Conservation (phyloP, 1,284 basidiomycete species). For the Melampsora larici-populina region DNA sequence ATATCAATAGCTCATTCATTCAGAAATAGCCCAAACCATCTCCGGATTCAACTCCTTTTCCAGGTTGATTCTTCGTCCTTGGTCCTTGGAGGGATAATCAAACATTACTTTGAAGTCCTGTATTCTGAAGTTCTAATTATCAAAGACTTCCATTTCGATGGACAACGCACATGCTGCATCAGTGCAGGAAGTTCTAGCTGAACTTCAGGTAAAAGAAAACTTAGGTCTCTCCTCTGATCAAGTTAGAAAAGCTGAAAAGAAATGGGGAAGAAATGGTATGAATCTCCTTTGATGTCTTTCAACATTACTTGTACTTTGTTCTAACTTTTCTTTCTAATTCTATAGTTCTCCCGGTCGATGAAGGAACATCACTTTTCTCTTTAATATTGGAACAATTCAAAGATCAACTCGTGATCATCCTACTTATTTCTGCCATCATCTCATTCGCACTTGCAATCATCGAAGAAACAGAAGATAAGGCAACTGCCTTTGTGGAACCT, state of each 20-base stretch:
- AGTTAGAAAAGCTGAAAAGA: conserved; percentile 32
- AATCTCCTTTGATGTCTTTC: neutral
- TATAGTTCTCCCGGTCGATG: conserved; percentile 71
- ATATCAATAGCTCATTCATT: too few species aligned
- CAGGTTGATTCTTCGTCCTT: too few species aligned
- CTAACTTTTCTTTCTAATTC: conserved; percentile 54
- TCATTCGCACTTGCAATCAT: conserved; percentile 84
- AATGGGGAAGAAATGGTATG: conserved; percentile 79
- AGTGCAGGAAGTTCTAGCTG: conserved; percentile 45
- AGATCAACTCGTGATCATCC: conserved; percentile 86
- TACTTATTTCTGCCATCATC: conserved; percentile 82
- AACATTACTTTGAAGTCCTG: too few species aligned
- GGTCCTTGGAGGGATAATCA: too few species aligned
- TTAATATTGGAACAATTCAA: conserved; percentile 96
- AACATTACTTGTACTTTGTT: neutral
- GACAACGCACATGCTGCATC: conserved; percentile 46
- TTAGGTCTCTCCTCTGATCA: conserved; percentile 44
- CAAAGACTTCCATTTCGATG: conserved; percentile 27
- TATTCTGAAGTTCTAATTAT: too few species aligned
- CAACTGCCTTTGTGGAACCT: conserved; percentile 83
- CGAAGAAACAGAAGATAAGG: conserved; percentile 66
- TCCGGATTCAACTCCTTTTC: too few species aligned
- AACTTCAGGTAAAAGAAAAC: conserved; percentile 45
- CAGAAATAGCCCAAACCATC: too few species aligned
- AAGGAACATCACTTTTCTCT: conserved; percentile 76